Evolutionary conservation across 2,329 filamentous ascomycete genomes (phyloP).

Genomic region (Didymella arachidicola): DNA sequence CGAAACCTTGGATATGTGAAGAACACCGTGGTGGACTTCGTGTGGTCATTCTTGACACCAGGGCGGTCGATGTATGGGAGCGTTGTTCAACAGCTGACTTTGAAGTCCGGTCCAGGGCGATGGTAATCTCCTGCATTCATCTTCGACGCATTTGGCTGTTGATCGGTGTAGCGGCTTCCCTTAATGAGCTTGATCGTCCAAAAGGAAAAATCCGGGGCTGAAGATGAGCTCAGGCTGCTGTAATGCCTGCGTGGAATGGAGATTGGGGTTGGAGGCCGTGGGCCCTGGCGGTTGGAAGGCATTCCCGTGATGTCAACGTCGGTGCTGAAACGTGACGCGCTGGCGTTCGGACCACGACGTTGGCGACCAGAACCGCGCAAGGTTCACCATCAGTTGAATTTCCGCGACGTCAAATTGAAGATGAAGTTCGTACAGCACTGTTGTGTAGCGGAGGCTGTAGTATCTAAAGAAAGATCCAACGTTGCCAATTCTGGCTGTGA

Average conservation of each 20-base stretch:
- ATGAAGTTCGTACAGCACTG: slow-evolving; percentile 26
- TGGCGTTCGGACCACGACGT: slow-evolving; percentile 19
- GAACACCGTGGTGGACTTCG: slow-evolving; percentile 5
- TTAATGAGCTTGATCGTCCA: background rate
- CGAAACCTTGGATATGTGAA: background rate
- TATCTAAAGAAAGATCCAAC: slow-evolving; percentile 17
- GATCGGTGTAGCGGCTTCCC: background rate
- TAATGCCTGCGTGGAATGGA: slow-evolving; percentile 6
- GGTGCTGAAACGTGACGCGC: slow-evolving; percentile 33
- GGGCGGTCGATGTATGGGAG: background rate
- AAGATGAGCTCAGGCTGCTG: slow-evolving; percentile 2
- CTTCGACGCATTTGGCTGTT: background rate
- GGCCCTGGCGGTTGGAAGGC: slow-evolving; percentile 16
- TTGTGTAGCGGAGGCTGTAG: slow-evolving; percentile 26
- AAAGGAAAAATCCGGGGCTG: background rate
- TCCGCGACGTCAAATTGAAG: slow-evolving; percentile 17
- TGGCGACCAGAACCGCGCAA: slow-evolving; percentile 23
- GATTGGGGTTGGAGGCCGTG: slow-evolving; percentile 16
- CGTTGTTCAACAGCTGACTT: background rate
- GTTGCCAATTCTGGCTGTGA: slow-evolving; percentile 15
- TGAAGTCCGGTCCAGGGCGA: background rate
- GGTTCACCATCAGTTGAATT: slow-evolving; percentile 20
- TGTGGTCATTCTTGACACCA: slow-evolving; percentile 2
- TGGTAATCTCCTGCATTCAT: slow-evolving; percentile 3
- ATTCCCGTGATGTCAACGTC: slow-evolving; percentile 19